These are phyloP conservation scores for Butyriboletus loyo DNA, from an alignment of 768 basidiomycete species.

Conservation along the genomic window DNA sequence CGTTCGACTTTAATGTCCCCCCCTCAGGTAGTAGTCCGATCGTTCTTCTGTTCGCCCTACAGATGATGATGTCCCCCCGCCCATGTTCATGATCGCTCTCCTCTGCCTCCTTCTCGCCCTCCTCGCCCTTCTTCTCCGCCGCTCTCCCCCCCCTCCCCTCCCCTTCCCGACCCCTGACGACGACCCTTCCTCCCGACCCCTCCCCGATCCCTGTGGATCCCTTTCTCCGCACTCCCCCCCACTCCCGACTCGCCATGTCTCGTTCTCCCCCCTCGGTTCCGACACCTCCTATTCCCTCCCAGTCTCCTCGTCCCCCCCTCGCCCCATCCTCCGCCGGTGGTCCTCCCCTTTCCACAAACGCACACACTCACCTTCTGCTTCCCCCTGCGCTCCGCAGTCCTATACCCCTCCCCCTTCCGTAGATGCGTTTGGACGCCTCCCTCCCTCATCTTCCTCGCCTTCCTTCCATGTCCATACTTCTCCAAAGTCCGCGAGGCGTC, in stretches of 20 bases:
- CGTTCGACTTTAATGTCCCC: slow-evolving; percentile 12
- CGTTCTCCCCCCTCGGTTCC: slow-evolving; percentile 1
- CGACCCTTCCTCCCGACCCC: background rate
- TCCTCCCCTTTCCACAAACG: slow-evolving; percentile 4
- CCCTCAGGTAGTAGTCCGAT: too few species aligned
- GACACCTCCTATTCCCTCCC: background rate
- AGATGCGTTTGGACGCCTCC: slow-evolving; percentile 9
- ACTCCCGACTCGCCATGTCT: slow-evolving; percentile 16
- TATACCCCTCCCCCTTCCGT: background rate
- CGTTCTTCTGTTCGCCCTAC: background rate
- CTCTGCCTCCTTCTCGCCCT: slow-evolving; percentile 5
- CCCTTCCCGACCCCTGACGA: background rate
- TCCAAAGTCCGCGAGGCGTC: background rate
- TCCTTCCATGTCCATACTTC: background rate
- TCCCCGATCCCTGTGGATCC: background rate
- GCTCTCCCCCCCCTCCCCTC: background rate
- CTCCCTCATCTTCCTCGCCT: background rate
- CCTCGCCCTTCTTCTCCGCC: background rate
- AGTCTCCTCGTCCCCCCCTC: background rate
- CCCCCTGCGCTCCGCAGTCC: background rate
- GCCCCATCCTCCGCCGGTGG: background rate
- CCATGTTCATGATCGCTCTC: slow-evolving; percentile 5
- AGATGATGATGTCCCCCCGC: background rate
- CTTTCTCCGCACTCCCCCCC: background rate
- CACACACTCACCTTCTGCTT: background rate